Percentiles rank a stretch among this genome's conserved stretches.
Conservation (phyloP, 345 rosid species). For the Cardamine chenopodiifolia region DNA sequence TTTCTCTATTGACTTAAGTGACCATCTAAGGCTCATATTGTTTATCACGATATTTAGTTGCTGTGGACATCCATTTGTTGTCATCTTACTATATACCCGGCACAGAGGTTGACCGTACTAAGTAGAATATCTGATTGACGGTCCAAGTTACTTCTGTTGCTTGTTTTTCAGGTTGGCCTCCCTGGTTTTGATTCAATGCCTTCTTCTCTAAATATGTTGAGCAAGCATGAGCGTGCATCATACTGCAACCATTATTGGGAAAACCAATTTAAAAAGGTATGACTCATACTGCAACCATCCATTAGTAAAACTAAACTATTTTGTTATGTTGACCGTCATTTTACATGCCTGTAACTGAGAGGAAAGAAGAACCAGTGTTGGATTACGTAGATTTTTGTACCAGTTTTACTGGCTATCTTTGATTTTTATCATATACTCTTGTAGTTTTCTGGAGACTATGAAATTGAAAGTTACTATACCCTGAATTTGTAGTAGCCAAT, state of each 20-base stretch:
- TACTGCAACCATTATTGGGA: slow-evolving; percentile 99
- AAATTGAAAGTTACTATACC: background rate
- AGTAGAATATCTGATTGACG: slow-evolving; percentile 12
- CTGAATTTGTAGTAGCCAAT: slow-evolving; percentile 6
- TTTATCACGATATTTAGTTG: background rate
- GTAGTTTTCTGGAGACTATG: background rate
- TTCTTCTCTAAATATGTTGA: slow-evolving; percentile 82
- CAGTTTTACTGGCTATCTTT: slow-evolving; percentile 4
- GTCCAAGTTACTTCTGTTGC: slow-evolving; percentile 33
- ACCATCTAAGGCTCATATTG: slow-evolving; percentile 10
- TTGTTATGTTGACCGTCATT: slow-evolving; percentile 5
- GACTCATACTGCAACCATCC: slow-evolving; percentile 20
- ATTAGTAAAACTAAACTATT: slow-evolving; percentile 6
- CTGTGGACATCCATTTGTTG: background rate
- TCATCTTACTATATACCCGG: slow-evolving; percentile 18
- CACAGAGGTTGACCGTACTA: slow-evolving; percentile 14
- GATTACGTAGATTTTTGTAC: background rate
- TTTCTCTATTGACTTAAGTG: slow-evolving; percentile 2
- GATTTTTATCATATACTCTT: background rate
- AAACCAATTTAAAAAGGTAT: slow-evolving; percentile 89
- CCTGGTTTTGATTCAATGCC: slow-evolving; percentile 99
- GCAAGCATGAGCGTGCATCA: slow-evolving; percentile 97
- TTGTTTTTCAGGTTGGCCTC: slow-evolving; percentile 85
- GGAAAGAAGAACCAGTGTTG: slow-evolving; percentile 18
- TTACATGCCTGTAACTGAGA: slow-evolving; percentile 5